Percentiles rank a stretch among this genome's conserved stretches.
These are phyloP conservation scores for Aspergillus indologenus DNA, from an alignment of 495 filamentous ascomycete genomes.

Conservation along the genomic window DNA sequence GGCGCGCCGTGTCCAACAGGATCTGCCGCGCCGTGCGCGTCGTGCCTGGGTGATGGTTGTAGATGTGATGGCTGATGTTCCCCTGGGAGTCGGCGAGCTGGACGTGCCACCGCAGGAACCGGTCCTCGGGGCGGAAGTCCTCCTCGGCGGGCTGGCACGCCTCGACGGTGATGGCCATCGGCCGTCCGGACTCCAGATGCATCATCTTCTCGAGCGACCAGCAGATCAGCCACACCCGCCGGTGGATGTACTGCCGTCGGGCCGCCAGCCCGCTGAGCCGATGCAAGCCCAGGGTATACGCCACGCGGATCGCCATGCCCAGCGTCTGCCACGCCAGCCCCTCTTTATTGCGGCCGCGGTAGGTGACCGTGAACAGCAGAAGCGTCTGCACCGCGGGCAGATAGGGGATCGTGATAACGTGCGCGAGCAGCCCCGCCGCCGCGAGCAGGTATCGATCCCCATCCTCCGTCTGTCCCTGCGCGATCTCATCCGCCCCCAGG, in stretches of 20 bases:
- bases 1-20: conserved; percentile 12
- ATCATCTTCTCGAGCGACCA: conserved; percentile 16
- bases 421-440: conserved; percentile 11
- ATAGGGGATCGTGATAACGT: conserved; percentile 15
- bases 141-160: not conserved
- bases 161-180: not conserved
- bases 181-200: conserved; percentile 16
- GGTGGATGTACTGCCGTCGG: not conserved
- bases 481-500: conserved; percentile 11
- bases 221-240: conserved; percentile 12
- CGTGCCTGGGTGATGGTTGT: conserved; percentile 4
- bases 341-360: conserved; percentile 15
- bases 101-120: conserved; percentile 14
- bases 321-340: conserved; percentile 18
- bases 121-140: not conserved
- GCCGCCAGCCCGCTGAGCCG: not conserved
- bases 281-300: conserved; percentile 16
- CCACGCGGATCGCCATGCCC: conserved; percentile 15
- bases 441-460: conserved; percentile 15
- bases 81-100: conserved; percentile 14
- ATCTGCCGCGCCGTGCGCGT: conserved; percentile 12
- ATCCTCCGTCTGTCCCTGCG: conserved; percentile 6
- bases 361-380: conserved; percentile 12
- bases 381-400: conserved; percentile 14
- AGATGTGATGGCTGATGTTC: conserved; percentile 17